Conservation (phyloP, 192 early-diverging fungal genomes). For the Coemansia sp. region DNA sequence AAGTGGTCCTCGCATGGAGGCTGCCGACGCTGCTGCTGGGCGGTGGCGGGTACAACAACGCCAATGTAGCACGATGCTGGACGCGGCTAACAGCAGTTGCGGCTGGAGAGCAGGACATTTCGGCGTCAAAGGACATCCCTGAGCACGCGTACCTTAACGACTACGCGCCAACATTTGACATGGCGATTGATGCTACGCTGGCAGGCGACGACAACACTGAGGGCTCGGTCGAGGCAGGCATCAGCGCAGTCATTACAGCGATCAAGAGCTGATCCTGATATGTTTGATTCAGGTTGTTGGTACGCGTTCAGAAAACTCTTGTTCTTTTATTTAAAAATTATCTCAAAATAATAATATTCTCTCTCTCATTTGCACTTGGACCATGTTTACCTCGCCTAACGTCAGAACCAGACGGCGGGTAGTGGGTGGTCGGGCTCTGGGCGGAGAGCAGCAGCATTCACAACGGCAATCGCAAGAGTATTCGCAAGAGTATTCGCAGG, state of each 20-base stretch:
- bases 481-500: neutral
- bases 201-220: slow-evolving; percentile 35
- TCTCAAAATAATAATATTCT: neutral
- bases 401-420: slow-evolving; percentile 29
- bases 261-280: neutral
- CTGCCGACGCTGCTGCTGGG: slow-evolving; percentile 42
- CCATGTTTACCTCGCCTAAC: slow-evolving; percentile 45
- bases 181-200: slow-evolving; percentile 27
- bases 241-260: slow-evolving; percentile 1
- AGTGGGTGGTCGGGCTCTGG: neutral
- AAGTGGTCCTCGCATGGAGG: slow-evolving; percentile 13
- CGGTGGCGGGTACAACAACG: slow-evolving; percentile 88
- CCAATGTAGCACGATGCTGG: slow-evolving; percentile 95
- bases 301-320: neutral
- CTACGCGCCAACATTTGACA: slow-evolving; percentile 56
- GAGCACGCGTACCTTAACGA: slow-evolving; percentile 70
- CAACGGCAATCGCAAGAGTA: slow-evolving; percentile 1
- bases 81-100: slow-evolving; percentile 90
- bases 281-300: too few species aligned
- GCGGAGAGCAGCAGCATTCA: slow-evolving; percentile 2
- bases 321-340: neutral
- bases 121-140: slow-evolving; percentile 58
- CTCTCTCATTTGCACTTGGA: neutral
- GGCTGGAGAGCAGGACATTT: slow-evolving; percentile 22
- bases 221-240: neutral